phyloP scores from a whole-genome alignment of 2,329 filamentous ascomycete genomes.

The Fusarium sp. region DNA sequence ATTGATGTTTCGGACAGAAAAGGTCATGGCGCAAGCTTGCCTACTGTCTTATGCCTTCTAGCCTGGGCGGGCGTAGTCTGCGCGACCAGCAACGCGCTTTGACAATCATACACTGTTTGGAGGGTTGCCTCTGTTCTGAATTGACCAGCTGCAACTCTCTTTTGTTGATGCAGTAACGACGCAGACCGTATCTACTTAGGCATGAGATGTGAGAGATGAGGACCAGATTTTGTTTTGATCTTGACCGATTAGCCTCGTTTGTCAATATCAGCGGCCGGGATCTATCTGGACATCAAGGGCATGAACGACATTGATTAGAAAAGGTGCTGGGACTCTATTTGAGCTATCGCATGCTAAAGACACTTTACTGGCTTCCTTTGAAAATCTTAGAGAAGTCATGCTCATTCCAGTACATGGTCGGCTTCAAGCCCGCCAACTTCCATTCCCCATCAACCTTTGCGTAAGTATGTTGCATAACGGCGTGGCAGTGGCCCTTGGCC shows the following conservation, averaged over 20 bases:
- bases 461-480: constrained; percentile 7
- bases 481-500: not conserved
- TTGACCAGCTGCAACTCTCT: not conserved
- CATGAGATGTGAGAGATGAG: not conserved
- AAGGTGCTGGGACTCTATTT: not conserved
- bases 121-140: no score
- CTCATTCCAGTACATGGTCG: constrained; percentile 1
- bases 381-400: not conserved
- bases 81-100: not conserved
- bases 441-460: not conserved
- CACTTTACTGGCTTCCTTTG: not conserved
- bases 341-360: not conserved
- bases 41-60: not conserved
- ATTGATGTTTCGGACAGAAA: not conserved
- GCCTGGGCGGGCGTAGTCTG: not conserved
- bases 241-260: not conserved
- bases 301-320: not conserved
- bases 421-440: constrained; percentile 3
- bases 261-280: accelerated
- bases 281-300: not conserved
- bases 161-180: not conserved
- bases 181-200: accelerated
- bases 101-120: not conserved
- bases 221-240: not conserved
- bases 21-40: not conserved